Base-by-base conservation (phyloP, 768 basidiomycete species). In the Paxillus involutus region DNA sequence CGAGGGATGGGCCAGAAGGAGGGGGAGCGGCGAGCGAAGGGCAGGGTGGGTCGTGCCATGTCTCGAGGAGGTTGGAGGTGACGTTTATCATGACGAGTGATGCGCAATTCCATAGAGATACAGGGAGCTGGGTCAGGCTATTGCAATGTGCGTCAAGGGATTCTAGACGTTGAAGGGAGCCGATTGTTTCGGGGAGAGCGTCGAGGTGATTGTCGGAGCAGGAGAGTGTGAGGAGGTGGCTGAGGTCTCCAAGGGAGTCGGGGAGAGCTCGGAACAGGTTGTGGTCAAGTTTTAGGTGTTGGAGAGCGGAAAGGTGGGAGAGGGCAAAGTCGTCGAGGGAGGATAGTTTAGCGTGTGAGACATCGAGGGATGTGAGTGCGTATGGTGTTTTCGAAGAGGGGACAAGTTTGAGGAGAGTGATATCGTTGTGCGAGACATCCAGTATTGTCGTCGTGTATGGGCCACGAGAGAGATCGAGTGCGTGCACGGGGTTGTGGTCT, bases 151-250 rank as follows among this genome's bases (percentile, higher is more conserved):
- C 88, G 59, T 97, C 92, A 40, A 99, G 78, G 1, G 72, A 75
- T 59, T 86, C 81, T 10, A 98, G 80, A 41, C 82, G 84, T 71
- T 84, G 83, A 43, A 98, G 76, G 9, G 76, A 75, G 13, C 93
- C 93, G 45, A 98, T 85, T 40, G 81, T 83, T 11, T 76, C 68
- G 0, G 97, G 97, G 0, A 98, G 78, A 14, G 78, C 71, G 51
- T 83, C 82, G 17, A 99, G 80, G 59, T 86, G 81, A 72, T 98
- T 98, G 70, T 98, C 91, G n/a, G 91, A 90, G 65, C 91, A 92
- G 11, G 89, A 89, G 7, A 99, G 80, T 0, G 73, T 76, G 60
- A 85, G 77, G 33, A 99, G 82, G 54, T 80, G 80, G 24, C 70
- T 73, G 40, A 98, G 82, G 19, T 86, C 80, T 44, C 89, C 91